A percentile compares a stretch with the other conserved stretches of the same genome.
These are phyloP conservation scores for Verticillium isaacii DNA, from an alignment of 2,329 filamentous ascomycete genomes.

Conservation along the genomic window DNA sequence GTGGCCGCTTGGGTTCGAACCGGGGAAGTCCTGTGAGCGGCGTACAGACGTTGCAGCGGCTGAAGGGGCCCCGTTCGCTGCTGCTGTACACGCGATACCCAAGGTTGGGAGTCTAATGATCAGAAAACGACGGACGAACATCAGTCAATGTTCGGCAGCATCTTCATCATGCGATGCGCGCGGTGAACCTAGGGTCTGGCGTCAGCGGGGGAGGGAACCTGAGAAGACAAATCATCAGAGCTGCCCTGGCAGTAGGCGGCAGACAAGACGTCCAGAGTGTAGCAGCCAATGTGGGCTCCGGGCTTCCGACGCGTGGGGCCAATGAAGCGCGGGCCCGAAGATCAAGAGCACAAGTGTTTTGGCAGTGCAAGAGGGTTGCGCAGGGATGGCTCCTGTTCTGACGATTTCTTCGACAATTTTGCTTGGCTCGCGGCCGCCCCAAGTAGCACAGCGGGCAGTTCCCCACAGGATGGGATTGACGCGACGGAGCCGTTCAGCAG, in stretches of 20 bases:
- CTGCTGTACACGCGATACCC: conserved; percentile 1
- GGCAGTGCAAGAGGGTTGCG: conserved; percentile 16
- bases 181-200: conserved; percentile 6
- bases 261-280: conserved; percentile 4
- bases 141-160: conserved; percentile 10
- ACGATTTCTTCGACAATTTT: conserved; percentile 6
- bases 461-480: conserved; percentile 17
- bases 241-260: conserved; percentile 6
- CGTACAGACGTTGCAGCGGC: conserved; percentile 1
- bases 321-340: conserved; percentile 19
- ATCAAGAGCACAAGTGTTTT: conserved; percentile 27
- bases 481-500: conserved; percentile 10
- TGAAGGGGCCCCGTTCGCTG: conserved; percentile 2
- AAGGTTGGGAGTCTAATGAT: conserved; percentile 2
- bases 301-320: conserved; percentile 15
- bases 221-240: conserved; percentile 23
- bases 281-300: conserved; percentile 11
- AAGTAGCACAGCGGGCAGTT: conserved; percentile 6
- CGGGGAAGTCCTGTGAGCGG: conserved; percentile 5
- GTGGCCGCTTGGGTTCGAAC: conserved; percentile 15
- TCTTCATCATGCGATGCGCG: conserved; percentile 14
- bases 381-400: conserved; percentile 17
- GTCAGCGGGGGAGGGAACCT: conserved; percentile 14
- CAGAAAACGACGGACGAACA: conserved; percentile 14
- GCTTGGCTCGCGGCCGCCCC: background rate